phyloP scores from a whole-genome alignment of 768 basidiomycete species.

The Astraeus odoratus region DNA sequence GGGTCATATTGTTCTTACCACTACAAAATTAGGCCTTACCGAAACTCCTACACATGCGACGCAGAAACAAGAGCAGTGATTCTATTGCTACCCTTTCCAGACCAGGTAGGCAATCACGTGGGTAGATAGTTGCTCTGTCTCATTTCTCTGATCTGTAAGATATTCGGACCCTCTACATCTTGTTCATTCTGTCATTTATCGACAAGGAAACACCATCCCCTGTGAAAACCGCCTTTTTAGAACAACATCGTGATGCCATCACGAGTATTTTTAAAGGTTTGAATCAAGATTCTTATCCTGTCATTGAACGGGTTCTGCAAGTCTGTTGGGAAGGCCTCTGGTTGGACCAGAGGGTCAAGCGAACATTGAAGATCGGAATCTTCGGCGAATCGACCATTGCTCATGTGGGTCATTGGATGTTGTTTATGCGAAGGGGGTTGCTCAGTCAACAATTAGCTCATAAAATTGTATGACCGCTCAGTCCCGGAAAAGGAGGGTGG shows the following conservation, averaged over 20 bases:
- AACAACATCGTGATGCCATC: conserved; percentile 62
- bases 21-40: conserved; percentile 43
- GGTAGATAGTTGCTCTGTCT: background rate
- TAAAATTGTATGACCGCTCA: conserved; percentile 67
- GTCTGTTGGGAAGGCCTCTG: conserved; percentile 72
- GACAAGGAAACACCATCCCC: conserved; percentile 38
- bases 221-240: conserved; percentile 59
- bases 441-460: conserved; percentile 36
- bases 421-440: background rate
- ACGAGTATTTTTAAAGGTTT: conserved; percentile 69
- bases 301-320: conserved; percentile 63
- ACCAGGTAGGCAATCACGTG: conserved; percentile 42
- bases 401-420: conserved; percentile 40
- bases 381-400: conserved; percentile 63
- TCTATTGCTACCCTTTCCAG: conserved; percentile 35
- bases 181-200: conserved; percentile 71
- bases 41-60: conserved; percentile 64
- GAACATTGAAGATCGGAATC: conserved; percentile 61
- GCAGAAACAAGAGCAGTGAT: conserved; percentile 43
- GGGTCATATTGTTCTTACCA: background rate
- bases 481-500: conserved; percentile 40
- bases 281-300: conserved; percentile 52
- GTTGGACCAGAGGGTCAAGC: conserved; percentile 64
- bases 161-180: conserved; percentile 70
- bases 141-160: conserved; percentile 36